Evolutionary conservation across 176 grass and related monocot species (phyloP).

Genomic region (Aegilops speltoides): DNA sequence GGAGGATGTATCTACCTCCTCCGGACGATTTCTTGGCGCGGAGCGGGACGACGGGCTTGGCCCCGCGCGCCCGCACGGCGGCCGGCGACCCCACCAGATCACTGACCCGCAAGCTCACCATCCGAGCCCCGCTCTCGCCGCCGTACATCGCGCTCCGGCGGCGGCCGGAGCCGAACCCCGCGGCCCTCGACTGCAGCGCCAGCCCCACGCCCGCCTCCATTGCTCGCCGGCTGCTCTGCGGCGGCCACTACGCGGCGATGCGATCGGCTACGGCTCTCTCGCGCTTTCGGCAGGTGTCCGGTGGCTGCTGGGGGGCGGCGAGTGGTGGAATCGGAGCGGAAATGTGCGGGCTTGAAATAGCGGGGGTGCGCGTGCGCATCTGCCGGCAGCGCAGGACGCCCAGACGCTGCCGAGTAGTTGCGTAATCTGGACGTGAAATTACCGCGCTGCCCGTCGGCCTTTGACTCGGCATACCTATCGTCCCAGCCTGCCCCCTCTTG

Average conservation of each 20-base stretch:
- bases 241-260: neutral
- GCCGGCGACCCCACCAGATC: neutral
- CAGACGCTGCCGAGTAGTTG: conserved; percentile 53
- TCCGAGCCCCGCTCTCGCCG: neutral
- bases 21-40: conserved; percentile 47
- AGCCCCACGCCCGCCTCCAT: conserved; percentile 44
- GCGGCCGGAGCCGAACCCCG: conserved; percentile 36
- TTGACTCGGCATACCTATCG: neutral
- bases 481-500: neutral
- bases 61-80: conserved; percentile 32
- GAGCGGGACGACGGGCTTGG: conserved; percentile 39
- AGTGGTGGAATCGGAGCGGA: conserved; percentile 10
- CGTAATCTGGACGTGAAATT: conserved; percentile 21
- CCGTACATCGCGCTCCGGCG: conserved; percentile 15
- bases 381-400: neutral
- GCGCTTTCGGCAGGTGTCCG: neutral
- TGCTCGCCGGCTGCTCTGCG: neutral
- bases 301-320: conserved; percentile 16
- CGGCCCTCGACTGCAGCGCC: conserved; percentile 33
- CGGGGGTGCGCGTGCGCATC: neutral
- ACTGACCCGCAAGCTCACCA: conserved; percentile 13
- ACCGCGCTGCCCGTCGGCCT: neutral
- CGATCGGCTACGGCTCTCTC: neutral
- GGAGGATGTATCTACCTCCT: conserved; percentile 22
- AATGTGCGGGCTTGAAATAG: conserved; percentile 31